phyloP scores from a whole-genome alignment of 441 rosid species.

The Melastoma candidum region DNA sequence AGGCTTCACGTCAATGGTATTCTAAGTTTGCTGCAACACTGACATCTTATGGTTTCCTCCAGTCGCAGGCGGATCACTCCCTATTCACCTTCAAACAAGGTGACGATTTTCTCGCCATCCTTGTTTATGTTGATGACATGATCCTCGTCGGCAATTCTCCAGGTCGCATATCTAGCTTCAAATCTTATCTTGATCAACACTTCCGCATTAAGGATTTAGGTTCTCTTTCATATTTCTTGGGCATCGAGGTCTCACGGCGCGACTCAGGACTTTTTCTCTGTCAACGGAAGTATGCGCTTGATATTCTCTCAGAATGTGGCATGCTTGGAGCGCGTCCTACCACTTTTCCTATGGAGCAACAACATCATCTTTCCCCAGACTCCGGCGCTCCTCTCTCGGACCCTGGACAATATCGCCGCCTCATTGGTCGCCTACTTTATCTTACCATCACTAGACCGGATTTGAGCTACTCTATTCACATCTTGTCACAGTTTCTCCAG shows the following conservation, averaged over 20 bases:
- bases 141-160: background rate
- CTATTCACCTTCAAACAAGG: background rate
- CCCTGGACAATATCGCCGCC: conserved; percentile 6
- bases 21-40: background rate
- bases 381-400: background rate
- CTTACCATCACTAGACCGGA: conserved; percentile 5
- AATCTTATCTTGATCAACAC: background rate
- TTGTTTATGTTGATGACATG: no score
- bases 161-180: background rate
- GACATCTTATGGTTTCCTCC: background rate
- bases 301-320: background rate
- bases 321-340: background rate
- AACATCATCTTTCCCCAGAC: background rate
- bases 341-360: background rate
- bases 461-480: background rate
- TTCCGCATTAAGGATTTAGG: no score
- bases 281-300: no score
- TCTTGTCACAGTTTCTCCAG: conserved; percentile 17
- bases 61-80: background rate
- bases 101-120: background rate
- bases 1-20: background rate
- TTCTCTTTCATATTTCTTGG: background rate
- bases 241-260: conserved; percentile 4
- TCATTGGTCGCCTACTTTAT: conserved; percentile 5
- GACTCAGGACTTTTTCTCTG: background rate